These are phyloP conservation scores for Penicillium nordicum DNA, from an alignment of 2,329 filamentous ascomycete genomes.

Conservation along the genomic window DNA sequence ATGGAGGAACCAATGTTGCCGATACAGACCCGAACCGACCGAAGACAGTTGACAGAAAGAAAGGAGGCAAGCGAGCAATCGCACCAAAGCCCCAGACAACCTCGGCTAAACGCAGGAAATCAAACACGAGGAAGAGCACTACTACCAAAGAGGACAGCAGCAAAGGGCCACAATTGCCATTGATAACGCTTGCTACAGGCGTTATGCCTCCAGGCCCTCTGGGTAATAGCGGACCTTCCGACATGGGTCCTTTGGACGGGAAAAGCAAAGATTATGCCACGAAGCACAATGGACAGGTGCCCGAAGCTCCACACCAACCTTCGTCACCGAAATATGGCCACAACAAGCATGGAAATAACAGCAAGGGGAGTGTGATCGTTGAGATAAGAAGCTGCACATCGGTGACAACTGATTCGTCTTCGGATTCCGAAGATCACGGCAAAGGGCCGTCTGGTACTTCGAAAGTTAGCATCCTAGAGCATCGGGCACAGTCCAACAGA, in stretches of 20 bases:
- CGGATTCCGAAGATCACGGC: neutral
- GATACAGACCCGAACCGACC: constrained; percentile 10
- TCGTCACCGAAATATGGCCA: neutral
- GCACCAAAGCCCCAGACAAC: neutral
- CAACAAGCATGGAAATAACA: neutral
- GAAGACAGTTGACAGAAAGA: neutral
- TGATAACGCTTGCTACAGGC: constrained; percentile 2
- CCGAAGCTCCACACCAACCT: neutral
- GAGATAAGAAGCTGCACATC: constrained; percentile 13
- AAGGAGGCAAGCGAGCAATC: constrained; percentile 7
- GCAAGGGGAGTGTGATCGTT: neutral
- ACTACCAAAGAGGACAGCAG: neutral
- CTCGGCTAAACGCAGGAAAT: constrained; percentile 13
- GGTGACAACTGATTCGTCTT: neutral
- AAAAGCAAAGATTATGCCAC: neutral
- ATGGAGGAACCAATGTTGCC: constrained; percentile 14
- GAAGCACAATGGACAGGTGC: neutral
- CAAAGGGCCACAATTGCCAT: constrained; percentile 6
- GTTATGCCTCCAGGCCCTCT: neutral
- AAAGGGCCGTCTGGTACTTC: neutral
- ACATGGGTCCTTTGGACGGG: neutral
- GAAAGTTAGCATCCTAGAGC: constrained; percentile 6
- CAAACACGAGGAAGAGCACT: neutral
- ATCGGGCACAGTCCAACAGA: neutral
- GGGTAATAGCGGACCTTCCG: neutral